Conservation (phyloP, 2,329 filamentous ascomycete species). For the Fusarium transvaalense region DNA sequence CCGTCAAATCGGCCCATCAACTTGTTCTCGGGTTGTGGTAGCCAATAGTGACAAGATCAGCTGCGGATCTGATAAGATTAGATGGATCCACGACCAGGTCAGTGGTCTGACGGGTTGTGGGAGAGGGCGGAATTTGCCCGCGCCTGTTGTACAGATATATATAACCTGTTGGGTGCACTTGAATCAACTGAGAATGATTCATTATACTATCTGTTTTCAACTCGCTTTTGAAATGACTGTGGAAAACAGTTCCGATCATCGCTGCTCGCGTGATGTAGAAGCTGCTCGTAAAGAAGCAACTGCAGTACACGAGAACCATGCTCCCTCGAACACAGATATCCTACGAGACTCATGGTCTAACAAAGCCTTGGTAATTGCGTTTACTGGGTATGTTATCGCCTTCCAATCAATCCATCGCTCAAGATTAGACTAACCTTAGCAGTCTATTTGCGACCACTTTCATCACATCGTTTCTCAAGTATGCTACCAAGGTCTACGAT, state of each 20-base stretch:
- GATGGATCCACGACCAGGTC: constrained; percentile 28
- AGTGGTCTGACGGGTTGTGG: constrained; percentile 20
- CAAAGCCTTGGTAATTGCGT: constrained; percentile 43
- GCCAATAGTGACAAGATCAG: neutral
- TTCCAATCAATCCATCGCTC: accelerated
- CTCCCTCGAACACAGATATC: constrained; percentile 36
- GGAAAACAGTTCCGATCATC: constrained; percentile 18
- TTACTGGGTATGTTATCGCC: constrained; percentile 30
- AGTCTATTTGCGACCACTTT: constrained; percentile 52
- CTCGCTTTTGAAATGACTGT: constrained; percentile 10
- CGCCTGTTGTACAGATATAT: neutral
- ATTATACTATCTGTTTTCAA: accelerated
- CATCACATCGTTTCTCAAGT: constrained; percentile 50
- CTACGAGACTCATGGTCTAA: constrained; percentile 44
- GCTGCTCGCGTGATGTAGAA: constrained; percentile 32
- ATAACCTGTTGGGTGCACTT: constrained; percentile 4
- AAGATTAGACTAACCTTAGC: neutral
- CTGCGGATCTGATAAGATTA: constrained; percentile 46
- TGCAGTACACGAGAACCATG: neutral
- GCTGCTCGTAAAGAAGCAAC: constrained; percentile 6
- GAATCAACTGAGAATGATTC: neutral
- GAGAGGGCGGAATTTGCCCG: constrained; percentile 32
- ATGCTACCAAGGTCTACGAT: constrained; percentile 51
- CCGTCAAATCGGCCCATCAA: constrained; percentile 3
- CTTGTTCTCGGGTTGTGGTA: neutral